Evolutionary conservation across 352 stramenopile genomes (phyloP).

Genomic region (Phytophthora cajani): DNA sequence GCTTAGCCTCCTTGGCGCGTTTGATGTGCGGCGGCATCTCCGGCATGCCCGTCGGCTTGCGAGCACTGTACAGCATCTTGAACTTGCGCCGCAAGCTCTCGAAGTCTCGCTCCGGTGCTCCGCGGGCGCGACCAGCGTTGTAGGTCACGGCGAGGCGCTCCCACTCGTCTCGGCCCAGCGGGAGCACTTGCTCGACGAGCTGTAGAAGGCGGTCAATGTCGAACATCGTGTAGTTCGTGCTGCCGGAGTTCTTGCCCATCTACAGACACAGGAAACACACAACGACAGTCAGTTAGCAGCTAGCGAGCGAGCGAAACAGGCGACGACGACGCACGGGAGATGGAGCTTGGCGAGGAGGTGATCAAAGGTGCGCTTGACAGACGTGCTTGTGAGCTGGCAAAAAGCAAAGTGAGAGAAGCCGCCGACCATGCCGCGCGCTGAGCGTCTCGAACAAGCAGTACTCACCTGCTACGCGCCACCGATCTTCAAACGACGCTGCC

Average conservation of each 20-base stretch:
- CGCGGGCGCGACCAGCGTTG: background rate
- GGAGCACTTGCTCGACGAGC: background rate
- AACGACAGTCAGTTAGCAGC: background rate
- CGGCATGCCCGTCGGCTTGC: background rate
- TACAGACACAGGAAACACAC: background rate
- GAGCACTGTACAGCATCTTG: background rate
- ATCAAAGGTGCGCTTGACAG: background rate
- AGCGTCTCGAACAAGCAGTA: background rate
- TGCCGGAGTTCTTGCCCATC: constrained; percentile 3
- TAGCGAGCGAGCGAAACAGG: background rate
- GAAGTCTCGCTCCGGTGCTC: background rate
- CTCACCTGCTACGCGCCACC: background rate
- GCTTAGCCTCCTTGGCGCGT: background rate
- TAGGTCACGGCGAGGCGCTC: background rate
- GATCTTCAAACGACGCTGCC: background rate
- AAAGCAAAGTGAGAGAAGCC: background rate
- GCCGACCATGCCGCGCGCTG: background rate
- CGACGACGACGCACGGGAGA: background rate
- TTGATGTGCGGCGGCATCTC: background rate
- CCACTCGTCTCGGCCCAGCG: constrained; percentile 6
- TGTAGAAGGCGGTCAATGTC: background rate
- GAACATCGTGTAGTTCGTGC: constrained; percentile 6
- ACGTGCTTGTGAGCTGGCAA: background rate
- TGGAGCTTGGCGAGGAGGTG: background rate
- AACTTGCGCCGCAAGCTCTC: background rate